Base-by-base conservation (phyloP, 2,329 filamentous ascomycete genomes). In the Phaeosphaeriaceae sp. region DNA sequence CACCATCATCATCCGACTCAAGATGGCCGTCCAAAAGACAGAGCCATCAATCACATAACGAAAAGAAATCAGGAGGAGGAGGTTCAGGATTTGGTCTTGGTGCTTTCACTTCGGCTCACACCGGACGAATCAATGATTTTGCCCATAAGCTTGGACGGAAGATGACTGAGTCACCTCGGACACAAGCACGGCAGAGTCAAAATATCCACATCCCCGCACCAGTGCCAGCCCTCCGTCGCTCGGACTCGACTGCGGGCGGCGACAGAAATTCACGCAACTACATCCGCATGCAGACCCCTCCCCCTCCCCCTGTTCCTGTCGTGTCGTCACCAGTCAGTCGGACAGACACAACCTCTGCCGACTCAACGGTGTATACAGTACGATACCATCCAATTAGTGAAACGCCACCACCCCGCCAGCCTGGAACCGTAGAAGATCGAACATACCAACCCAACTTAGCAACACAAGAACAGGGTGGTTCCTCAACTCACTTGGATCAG, bases 311-410 rank as follows among this genome's bases (percentile, higher is more conserved):
- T 18, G 77, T 78, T 16, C 68, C 73, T 33, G 72, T 74, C 38
- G 73, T 79, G 16, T 74, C 79, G 6, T 84, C 83, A 9, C 83
- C 84, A 1, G 73, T 86, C 30, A 86, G 82, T 61, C 76, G 84
- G 54, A 79, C 80, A 16, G 83, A 87, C 58, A 85, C 83, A 1
- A 81, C 80, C 5, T 87, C 83, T 67, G 83, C 83, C 7, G 81
- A 80, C 20, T 87, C 84, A 53, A 87, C 85, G 1, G 81, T 86
- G 4, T 87, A 87, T 62, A 81, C 83, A 42, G 80, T 87, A 23
- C 81, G 81, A 23, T 85, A 87, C 61, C 82, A 86, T 60, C 78
- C 82, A 12, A 75, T 81, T 76, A 48, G 80, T 77, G 32, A 79
- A 70, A 41, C 68, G 21, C 68, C 68, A 30, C 60, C 67, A 11